Base-by-base conservation (phyloP, 2,329 filamentous ascomycete species). In the Tolypocladium album region DNA sequence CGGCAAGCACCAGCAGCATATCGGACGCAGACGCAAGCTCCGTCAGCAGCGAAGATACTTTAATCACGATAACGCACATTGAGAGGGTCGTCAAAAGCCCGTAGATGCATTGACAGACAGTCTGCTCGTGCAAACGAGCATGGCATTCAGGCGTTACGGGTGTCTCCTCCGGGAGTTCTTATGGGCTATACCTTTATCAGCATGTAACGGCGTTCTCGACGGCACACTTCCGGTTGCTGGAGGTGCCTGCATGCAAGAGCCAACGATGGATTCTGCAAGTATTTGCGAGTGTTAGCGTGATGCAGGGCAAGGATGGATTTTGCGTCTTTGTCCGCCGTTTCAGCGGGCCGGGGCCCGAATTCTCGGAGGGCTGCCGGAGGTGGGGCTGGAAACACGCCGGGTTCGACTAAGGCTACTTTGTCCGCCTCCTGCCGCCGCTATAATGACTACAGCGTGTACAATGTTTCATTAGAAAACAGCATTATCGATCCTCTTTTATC, bases 21-120 rank as follows among this genome's bases (percentile, higher is more conserved):
- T 36, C 9, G n/a, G 52, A 34, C 39, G 11, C 60, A 36, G 61
- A 60, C 27, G 5, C 36, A 43, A 2, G 27, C 4, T 59, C 58
- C 12, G 31, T 58, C 27, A 38, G 24, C 24, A 59, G 40, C 15
- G 27, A 45, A 13, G 45, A 57, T 39, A 31, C 47, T n/a, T 20
- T 36, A 22, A 42, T 31, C 11, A 58, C 52, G 12, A 60, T 60
- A 40, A 53, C 47, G 9, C 60, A 60, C 56, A n/a, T 62, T 17
- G 61, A 59, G 17, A 27, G 20, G 8, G 61, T 59, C 22, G 27
- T 22, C 12, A 15, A 36, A 27, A 57, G 27, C 39, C 45, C 20
- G 40, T 45, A 22, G 22, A 47, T 11, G 24, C 22, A 43, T 40
- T 22, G 52, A 3, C 17, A 13, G 20, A n/a, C 40, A 59, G 50